These are phyloP conservation scores for Dimocarpus longan DNA, from an alignment of 345 rosid species.

Conservation along the genomic window DNA sequence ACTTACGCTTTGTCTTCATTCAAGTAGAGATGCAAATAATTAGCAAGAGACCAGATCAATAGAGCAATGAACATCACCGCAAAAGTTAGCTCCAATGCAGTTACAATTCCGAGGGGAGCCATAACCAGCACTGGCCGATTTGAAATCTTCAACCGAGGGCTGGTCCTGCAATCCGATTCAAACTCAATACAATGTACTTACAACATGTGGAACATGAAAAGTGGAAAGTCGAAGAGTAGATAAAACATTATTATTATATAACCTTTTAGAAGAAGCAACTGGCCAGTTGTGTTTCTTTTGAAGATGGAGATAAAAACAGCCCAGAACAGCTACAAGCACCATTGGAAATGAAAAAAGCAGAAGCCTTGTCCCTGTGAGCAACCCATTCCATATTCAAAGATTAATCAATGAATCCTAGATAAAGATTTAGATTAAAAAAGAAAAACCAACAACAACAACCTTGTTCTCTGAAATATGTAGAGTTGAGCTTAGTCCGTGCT, in stretches of 20 bases:
- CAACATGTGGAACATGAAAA: too few species aligned
- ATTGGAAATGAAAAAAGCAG: slow-evolving; percentile 62
- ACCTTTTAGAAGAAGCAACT: slow-evolving; percentile 29
- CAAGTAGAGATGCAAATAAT: slow-evolving; percentile 48
- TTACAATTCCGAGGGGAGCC: slow-evolving; percentile 66
- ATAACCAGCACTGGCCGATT: slow-evolving; percentile 50
- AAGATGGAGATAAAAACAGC: slow-evolving; percentile 63
- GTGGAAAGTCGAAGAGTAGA: too few species aligned
- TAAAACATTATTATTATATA: too few species aligned
- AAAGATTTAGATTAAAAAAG: not conserved
- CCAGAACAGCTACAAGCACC: slow-evolving; percentile 57
- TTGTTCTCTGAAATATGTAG: slow-evolving; percentile 58
- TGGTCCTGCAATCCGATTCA: not conserved
- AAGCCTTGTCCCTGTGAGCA: slow-evolving; percentile 52
- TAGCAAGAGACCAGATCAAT: slow-evolving; percentile 50
- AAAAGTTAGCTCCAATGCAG: slow-evolving; percentile 51
- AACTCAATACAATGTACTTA: not conserved
- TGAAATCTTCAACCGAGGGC: slow-evolving; percentile 8
- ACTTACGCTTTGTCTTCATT: slow-evolving; percentile 45
- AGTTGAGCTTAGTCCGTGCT: slow-evolving; percentile 45
- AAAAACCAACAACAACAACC: slow-evolving; percentile 30
- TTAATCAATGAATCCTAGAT: not conserved
- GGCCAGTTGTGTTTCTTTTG: slow-evolving; percentile 32
- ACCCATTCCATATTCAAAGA: not conserved
- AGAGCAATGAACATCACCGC: slow-evolving; percentile 58